phyloP scores from a whole-genome alignment of 805 yeast species.

The Ogataea sp. region DNA sequence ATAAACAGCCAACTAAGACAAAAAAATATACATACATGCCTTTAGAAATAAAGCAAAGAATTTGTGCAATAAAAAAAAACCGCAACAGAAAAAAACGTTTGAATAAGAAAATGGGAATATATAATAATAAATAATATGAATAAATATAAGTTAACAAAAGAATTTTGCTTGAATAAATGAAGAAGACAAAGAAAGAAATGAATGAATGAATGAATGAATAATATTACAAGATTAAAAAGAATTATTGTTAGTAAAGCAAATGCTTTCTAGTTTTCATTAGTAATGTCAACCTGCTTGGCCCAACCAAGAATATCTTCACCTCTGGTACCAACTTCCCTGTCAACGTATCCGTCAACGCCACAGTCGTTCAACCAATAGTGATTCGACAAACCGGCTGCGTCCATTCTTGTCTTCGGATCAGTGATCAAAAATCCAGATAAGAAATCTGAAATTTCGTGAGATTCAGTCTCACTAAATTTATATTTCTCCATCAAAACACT shows the following conservation, averaged over 20 bases:
- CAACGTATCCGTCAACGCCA: constrained; percentile 67
- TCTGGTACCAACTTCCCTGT: constrained; percentile 67
- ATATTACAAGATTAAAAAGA: too few species aligned
- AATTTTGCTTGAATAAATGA: background rate
- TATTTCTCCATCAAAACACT: constrained; percentile 84
- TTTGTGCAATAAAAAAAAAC: background rate
- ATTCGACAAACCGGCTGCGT: constrained; percentile 91
- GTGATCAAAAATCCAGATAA: constrained; percentile 74
- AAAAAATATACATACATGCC: too few species aligned
- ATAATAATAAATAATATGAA: background rate
- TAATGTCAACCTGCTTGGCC: constrained; percentile 51
- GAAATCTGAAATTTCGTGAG: constrained; percentile 68
- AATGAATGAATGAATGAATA: background rate
- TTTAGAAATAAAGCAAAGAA: too few species aligned
- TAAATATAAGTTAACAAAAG: too few species aligned
- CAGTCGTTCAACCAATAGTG: constrained; percentile 83
- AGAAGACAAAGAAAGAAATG: background rate
- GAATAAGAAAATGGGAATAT: background rate
- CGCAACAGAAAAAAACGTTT: background rate
- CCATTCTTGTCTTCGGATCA: constrained; percentile 78
- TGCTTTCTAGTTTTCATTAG: background rate
- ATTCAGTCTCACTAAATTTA: constrained; percentile 58
- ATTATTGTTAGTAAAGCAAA: background rate
- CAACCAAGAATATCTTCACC: constrained; percentile 92
- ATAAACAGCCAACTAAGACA: too few species aligned